Conservation (phyloP, 2,329 filamentous ascomycete species). For the Didymosphaeria variabile region DNA sequence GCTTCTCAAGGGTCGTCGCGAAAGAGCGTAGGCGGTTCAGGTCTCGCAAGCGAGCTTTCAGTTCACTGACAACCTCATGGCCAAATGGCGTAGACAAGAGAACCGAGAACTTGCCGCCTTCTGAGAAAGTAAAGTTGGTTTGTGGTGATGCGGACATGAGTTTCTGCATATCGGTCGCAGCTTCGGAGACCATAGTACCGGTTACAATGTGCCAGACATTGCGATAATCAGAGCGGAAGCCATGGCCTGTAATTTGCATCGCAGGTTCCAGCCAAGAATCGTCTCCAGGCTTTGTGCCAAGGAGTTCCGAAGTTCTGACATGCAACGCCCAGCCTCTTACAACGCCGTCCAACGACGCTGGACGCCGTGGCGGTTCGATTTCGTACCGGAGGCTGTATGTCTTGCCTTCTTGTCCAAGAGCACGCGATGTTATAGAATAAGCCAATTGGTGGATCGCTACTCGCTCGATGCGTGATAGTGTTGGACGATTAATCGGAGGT, state of each 20-base stretch:
- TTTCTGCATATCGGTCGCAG: constrained; percentile 46
- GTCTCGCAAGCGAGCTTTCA: constrained; percentile 69
- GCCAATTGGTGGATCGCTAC: constrained; percentile 49
- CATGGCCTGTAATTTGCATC: constrained; percentile 44
- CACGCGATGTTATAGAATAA: constrained; percentile 37
- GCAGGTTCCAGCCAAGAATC: constrained; percentile 39
- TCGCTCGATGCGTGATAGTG: constrained; percentile 48
- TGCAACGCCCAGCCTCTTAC: constrained; percentile 41
- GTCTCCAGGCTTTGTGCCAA: constrained; percentile 30
- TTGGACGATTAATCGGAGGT: constrained; percentile 35
- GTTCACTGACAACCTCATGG: constrained; percentile 65
- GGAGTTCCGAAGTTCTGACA: constrained; percentile 39
- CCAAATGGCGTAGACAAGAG: constrained; percentile 68
- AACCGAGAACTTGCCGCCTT: constrained; percentile 70
- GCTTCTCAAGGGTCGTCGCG: constrained; percentile 69
- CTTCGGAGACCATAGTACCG: constrained; percentile 48
- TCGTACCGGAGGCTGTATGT: constrained; percentile 30
- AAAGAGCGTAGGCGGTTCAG: constrained; percentile 77
- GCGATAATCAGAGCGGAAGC: constrained; percentile 36
- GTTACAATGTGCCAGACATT: constrained; percentile 53
- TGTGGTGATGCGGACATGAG: constrained; percentile 60
- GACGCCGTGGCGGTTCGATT: constrained; percentile 22
- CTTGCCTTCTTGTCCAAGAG: constrained; percentile 35
- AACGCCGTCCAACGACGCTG: constrained; percentile 16
- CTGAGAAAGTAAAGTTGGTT: constrained; percentile 69